Percentiles rank a stretch among this genome's conserved stretches.
These are phyloP conservation scores for Funneliformis mosseae DNA, from an alignment of 192 early-diverging fungal genomes.

Conservation along the genomic window DNA sequence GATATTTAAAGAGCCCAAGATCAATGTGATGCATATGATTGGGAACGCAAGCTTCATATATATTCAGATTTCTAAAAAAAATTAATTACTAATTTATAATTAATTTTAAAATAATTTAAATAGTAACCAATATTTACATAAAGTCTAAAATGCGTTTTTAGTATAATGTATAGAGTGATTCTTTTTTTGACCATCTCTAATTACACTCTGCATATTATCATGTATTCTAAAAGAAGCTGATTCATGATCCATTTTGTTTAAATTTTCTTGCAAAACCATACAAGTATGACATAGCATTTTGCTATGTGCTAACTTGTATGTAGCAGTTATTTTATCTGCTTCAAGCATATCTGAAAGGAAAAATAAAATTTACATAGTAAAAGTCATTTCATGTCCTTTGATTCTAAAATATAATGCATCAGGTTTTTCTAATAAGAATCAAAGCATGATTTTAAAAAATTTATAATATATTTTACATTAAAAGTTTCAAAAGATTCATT, in stretches of 20 bases:
- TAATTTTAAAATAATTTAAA: too few relatives aligned
- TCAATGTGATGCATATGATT: too few relatives aligned
- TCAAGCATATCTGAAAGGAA: slow-evolving; percentile 2
- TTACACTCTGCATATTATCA: not conserved
- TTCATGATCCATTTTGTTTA: not conserved
- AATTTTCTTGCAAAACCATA: not conserved
- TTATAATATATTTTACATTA: not conserved
- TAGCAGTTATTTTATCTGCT: not conserved
- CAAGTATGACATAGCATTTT: not conserved
- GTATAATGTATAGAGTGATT: not conserved
- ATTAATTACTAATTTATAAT: too few relatives aligned
- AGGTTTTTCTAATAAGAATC: not conserved
- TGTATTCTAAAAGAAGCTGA: not conserved
- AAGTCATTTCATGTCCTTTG: not conserved
- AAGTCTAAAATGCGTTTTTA: slow-evolving; percentile 5
- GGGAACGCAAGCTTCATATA: too few relatives aligned
- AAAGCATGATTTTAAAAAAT: not conserved
- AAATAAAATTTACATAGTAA: not conserved
- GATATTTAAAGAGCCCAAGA: too few relatives aligned
- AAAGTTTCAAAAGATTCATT: not conserved
- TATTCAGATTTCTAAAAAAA: too few relatives aligned
- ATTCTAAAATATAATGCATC: not conserved
- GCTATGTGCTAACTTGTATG: not conserved
- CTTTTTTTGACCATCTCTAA: too few relatives aligned
- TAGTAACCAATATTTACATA: too few relatives aligned